Evolutionary conservation across 805 yeast species (phyloP), one percentile per base, ranked within the genome.

Genomic region (Pichia phayaonensis): DNA sequence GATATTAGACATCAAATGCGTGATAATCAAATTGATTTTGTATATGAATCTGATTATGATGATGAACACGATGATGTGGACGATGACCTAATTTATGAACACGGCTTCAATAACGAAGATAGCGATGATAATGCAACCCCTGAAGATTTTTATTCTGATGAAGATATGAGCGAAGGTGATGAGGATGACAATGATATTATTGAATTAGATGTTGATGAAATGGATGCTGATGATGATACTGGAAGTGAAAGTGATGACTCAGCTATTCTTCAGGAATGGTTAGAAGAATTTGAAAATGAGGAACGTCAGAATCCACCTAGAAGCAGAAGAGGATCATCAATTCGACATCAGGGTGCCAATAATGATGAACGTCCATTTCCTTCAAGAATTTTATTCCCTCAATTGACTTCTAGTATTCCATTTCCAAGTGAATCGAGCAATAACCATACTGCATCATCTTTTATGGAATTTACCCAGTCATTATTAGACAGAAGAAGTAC

Each of bases 251-350:
- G 49, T 43, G 64, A 64, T 36, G 68, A 64, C 40, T 62, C 66
- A 47, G 63, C 57, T 0, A 63, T 65, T 42, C 51, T 65, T 20
- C 64, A 65, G 31, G 65, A 65, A 26, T 65, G 69, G 69, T 48
- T 65, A 12, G 61, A 60, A 4, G 67, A 65, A 36, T 61, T 62
- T 43, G 68, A 61, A 42, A 51, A 47, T 45, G 55, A 58, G 22
- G 61, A 59, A 41, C 52, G 57, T n/a, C 56, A 49, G 40, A 53
- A 60, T 51, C 52, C 56, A 38, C 49, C 26, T 16, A 47, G 51
- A 47, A 41, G 50, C n/a, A 45, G 56, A 40, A 44, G 54, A 34
- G 38, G 38, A n/a, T 34, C 38, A 3, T 34, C 38, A 15, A 34
- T 34, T 34, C 38, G 38, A 6, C 13, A n/a, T 34, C n/a, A 34